These are phyloP conservation scores for Hyphopichia fennica DNA, from an alignment of 1,139 yeast genomes.

Conservation along the genomic window DNA sequence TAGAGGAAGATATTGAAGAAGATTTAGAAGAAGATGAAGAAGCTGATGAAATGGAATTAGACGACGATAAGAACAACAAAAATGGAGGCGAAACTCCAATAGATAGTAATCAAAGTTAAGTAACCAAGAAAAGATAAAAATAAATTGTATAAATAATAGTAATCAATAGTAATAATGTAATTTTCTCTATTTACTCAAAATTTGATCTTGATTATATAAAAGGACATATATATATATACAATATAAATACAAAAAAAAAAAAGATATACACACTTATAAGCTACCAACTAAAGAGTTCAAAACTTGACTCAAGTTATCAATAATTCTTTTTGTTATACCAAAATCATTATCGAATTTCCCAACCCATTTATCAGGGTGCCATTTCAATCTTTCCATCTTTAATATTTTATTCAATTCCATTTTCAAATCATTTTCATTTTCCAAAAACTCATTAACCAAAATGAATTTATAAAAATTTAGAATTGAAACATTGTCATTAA, in stretches of 20 bases:
- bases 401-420: slow-evolving; percentile 20
- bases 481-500: slow-evolving; percentile 22
- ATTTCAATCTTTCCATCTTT: slow-evolving; percentile 53
- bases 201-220: too few species aligned
- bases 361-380: slow-evolving; percentile 71
- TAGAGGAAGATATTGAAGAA: slow-evolving; percentile 8
- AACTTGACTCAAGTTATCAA: slow-evolving; percentile 31
- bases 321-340: slow-evolving; percentile 22
- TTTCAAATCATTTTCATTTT: slow-evolving; percentile 5
- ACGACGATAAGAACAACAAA: slow-evolving; percentile 3
- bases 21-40: slow-evolving; percentile 10
- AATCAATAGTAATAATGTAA: too few species aligned
- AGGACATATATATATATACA: too few species aligned
- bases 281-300: slow-evolving; percentile 16
- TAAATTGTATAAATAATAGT: background rate
- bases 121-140: background rate
- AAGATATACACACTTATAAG: background rate
- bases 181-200: too few species aligned
- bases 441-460: slow-evolving; percentile 11
- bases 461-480: slow-evolving; percentile 22
- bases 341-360: slow-evolving; percentile 10
- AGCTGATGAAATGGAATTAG: slow-evolving; percentile 10
- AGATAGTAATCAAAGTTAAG: slow-evolving; percentile 10
- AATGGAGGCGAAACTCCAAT: slow-evolving; percentile 14
- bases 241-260: background rate